Evolutionary conservation across 768 basidiomycete species (phyloP), one percentile per base, ranked within the genome.

Genomic region (Ramaria rubella): DNA sequence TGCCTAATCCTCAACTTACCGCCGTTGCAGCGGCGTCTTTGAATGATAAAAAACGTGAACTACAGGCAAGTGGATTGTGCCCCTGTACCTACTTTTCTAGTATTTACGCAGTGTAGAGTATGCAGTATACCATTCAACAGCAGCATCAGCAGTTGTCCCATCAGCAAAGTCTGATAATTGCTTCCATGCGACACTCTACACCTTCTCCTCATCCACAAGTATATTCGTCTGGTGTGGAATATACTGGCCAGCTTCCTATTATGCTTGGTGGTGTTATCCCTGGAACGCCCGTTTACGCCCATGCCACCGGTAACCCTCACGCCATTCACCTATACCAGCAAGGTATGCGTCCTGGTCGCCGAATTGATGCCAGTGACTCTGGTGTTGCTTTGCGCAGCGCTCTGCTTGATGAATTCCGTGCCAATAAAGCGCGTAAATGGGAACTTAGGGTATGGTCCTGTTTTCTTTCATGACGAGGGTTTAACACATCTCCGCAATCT

Each of bases 331-430:
- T 70, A 52, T 74, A 70, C 62, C 66, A 67, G n/a, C 77, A 75
- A 26, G 65, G 62, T 11, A 58, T 72, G 49, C 79, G 79, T 49
- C 72, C 73, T 19, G 67, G 68, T 30, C 79, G 81, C 31, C 80
- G 78, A 40, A 70, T 70, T 19, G 78, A 77, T 30, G 67, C 70
- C 31, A 67, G 61, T 49, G 70, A 75, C 55, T 52, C 64, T 7
- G 57, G 72, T 0, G 59, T 67, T 5, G 68, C 75, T 14, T 65
- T 82, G 58, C 81, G 89, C 51, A 93, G 89, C 68, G 76, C 85
- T 8, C 64, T 90, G 36, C 70, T 96, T 51, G 90, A 94, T 55
- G 90, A 94, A 58, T 96, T 94, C 69, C 81, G 91, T 58, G 77
- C 81, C 30, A 86, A 87, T 72, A 88, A 86, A 69, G 73, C 81